Evolutionary conservation across 768 basidiomycete genomes (phyloP), one percentile per base, ranked within the genome.

Genomic region (Lactarius hengduanensis): DNA sequence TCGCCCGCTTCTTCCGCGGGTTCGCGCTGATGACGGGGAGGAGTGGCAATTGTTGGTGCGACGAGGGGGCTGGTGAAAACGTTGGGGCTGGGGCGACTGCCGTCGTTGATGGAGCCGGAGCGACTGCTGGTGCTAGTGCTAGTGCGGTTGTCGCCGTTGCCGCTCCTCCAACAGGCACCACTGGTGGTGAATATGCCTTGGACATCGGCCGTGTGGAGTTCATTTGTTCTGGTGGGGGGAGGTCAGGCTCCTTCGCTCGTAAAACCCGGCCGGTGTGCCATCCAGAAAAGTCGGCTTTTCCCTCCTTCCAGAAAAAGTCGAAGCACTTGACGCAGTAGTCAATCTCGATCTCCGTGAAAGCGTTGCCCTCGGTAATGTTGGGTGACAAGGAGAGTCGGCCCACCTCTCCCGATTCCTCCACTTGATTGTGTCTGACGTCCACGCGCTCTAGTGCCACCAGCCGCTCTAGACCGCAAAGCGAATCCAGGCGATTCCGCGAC

Each of bases 381-480:
- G 94, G 92, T 45, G 98, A 80, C 8, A 84, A 80, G 0, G 92
- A 86, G 26, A 98, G 78, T 36, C 96, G 81, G 8, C 93, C 91
- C 10, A 98, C 80, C 75, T 98, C 96, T 11, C 86, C 86, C 57
- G 84, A 85, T 70, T 98, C 96, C 59, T 89, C 86, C 43, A 98
- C 78, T 61, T 84, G 78, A 70, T 98, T 98, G 62, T 80, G 75
- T 7, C 94, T 84, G 18, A 98, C 79, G 76, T 98, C 95, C 34
- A 97, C 82, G 41, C 91, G 84, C 74, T 96, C 89, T 11, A 98
- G 83, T 2, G 87, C 90, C 64, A 84, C 79, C 0, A 98, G 82
- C n/a, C 95, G 86, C 76, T 98, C 96, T 8, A 98, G 82, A 20
- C 96, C 96, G 67, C 94, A 95, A 62, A 98, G 85, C n/a, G 93